Percentiles rank a stretch among this genome's conserved stretches.
Evolutionary conservation across 192 early-diverging fungal species (phyloP).

Genomic region (Entophlyctis luteolus): DNA sequence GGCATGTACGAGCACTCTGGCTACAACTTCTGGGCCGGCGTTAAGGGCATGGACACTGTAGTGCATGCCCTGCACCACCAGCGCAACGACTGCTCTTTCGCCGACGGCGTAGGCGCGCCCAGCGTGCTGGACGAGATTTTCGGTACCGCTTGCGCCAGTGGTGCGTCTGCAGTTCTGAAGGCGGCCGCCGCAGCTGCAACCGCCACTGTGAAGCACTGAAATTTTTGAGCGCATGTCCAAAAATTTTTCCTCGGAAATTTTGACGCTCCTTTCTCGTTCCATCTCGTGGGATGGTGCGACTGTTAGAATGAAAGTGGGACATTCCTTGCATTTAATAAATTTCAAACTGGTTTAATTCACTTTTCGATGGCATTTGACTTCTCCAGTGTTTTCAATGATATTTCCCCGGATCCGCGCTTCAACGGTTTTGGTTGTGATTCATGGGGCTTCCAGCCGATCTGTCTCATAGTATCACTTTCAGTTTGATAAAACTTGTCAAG

Average conservation of each 20-base stretch:
- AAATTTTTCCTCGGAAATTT: background rate
- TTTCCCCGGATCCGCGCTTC: conserved; percentile 71
- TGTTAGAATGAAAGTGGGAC: background rate
- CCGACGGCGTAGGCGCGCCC: too few species aligned
- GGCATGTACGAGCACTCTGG: too few species aligned
- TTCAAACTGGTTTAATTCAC: background rate
- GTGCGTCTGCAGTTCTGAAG: too few species aligned
- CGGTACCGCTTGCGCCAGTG: too few species aligned
- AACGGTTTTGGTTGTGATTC: conserved; percentile 77
- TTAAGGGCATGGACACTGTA: too few species aligned
- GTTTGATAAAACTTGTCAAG: background rate
- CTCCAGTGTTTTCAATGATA: conserved; percentile 64
- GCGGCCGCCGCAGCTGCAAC: too few species aligned
- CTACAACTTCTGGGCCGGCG: too few species aligned
- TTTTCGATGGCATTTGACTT: background rate
- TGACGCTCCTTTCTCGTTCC: background rate
- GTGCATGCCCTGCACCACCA: too few species aligned
- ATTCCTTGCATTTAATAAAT: background rate
- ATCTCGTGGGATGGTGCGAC: background rate
- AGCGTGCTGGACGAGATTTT: too few species aligned
- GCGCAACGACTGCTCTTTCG: too few species aligned
- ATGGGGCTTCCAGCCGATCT: conserved; percentile 95
- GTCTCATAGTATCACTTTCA: background rate
- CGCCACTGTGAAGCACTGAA: background rate
- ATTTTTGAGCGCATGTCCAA: background rate